Base-by-base conservation (phyloP, 345 rosid species). In the Gynandropsis gynandra region DNA sequence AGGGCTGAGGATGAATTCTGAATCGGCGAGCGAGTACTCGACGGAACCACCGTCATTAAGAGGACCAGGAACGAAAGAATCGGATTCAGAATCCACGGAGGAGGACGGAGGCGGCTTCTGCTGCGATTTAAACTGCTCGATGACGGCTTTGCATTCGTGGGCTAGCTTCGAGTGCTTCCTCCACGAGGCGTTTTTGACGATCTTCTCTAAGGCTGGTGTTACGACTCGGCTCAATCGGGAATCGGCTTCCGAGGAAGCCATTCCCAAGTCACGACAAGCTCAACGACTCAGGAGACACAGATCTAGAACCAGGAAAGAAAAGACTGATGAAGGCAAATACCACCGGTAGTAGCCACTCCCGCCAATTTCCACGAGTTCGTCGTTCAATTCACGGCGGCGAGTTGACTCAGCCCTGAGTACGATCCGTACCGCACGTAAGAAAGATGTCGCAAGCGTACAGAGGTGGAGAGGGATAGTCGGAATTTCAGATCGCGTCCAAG, bases 181-280 rank as follows among this genome's bases (percentile, higher is more conserved):
- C 98, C 98, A 92, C 37, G 98, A 92, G 12, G 87, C 84, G 61
- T 87, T 84, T 64, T 87, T 84, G 17, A 87, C 59, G 68, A 92
- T 80, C 72, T 79, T 82, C 67, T 92, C 98, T 16, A 92, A 62
- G 52, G 95, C 87, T 9, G 95, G 98, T 55, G 66, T 74, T 41
- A 87, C 63, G 44, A 80, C 81, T 70, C 68, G 80, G 72, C 69
- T 73, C 62, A 92, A 57, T 74, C 96, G 92, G 95, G 96, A 87
- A 82, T 80, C 87, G 78, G 88, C 98, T 82, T 84, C 98, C 95
- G 89, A 70, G 66, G 98, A 90, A 84, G 98, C 89, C 98, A 90
- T 90, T 79, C 98, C 98, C 93, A 41, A 67, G 65, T 65, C 74
- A 56, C 59, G 62, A 52, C 34, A 61, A 75, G 71, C 58, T 72